Percentiles rank a stretch among this genome's conserved stretches.
These are phyloP conservation scores for Biscutella laevigata DNA, from an alignment of 441 rosid species.

Conservation along the genomic window DNA sequence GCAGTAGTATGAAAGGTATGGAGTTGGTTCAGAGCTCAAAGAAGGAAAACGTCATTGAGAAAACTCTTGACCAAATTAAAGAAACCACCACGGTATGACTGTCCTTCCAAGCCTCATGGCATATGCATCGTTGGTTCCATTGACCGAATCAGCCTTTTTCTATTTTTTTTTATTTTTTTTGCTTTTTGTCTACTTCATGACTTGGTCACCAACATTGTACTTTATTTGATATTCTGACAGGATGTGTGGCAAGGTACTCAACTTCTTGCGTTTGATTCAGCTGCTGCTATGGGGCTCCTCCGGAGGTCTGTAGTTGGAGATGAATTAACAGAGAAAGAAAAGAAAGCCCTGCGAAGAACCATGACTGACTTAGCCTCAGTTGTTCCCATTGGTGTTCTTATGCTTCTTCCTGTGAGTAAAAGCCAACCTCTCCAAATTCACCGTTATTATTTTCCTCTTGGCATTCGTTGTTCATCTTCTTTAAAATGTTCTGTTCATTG, in stretches of 20 bases:
- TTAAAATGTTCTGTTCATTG: background rate
- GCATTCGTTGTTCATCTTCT: background rate
- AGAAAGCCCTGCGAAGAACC: conserved; percentile 73
- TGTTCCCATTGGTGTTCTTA: conserved; percentile 81
- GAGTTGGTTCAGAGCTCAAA: conserved; percentile 48
- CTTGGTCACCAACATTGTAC: background rate
- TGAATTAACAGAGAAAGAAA: conserved; percentile 83
- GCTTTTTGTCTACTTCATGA: background rate
- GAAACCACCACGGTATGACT: conserved; percentile 71
- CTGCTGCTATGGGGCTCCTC: conserved; percentile 72
- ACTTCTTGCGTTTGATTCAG: conserved; percentile 86
- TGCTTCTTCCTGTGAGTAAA: conserved; percentile 95
- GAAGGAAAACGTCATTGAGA: conserved; percentile 64
- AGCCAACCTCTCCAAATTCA: background rate
- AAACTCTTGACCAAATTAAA: conserved; percentile 75
- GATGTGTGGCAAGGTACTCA: conserved; percentile 98
- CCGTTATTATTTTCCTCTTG: background rate
- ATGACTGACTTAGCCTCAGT: conserved; percentile 90
- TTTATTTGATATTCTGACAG: conserved; percentile 34
- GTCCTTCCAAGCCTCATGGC: conserved; percentile 14
- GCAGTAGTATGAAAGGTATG: conserved; percentile 31
- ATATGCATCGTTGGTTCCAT: background rate
- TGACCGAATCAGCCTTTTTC: background rate
- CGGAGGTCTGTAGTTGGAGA: conserved; percentile 73
- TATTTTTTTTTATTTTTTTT: background rate